A percentile compares a stretch with the other conserved stretches of the same genome.
phyloP scores from a whole-genome alignment of 73 alveolate genomes.

The Tetrahymena elliotti region DNA sequence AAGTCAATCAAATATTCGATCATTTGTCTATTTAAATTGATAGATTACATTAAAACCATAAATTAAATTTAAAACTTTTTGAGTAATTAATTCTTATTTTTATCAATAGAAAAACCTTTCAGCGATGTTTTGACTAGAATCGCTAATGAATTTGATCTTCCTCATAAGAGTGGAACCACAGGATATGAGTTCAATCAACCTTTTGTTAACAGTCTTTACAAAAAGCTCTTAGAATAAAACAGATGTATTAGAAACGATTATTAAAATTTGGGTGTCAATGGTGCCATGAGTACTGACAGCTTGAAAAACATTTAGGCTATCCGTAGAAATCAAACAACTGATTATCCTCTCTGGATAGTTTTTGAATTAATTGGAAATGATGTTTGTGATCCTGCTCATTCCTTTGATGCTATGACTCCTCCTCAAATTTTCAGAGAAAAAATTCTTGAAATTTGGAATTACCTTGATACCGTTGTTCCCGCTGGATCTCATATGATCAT shows the following conservation, averaged over 20 bases:
- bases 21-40: background rate
- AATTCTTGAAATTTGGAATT: background rate
- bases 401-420: conserved; percentile 10
- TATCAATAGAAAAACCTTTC: background rate
- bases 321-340: background rate
- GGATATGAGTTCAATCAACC: background rate
- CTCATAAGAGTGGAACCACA: conserved; percentile 1
- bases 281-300: background rate
- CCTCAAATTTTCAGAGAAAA: background rate
- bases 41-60: too few species aligned
- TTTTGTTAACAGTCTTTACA: background rate
- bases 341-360: background rate
- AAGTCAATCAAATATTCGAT: too few species aligned
- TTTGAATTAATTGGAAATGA: conserved; percentile 3
- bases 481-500: conserved; percentile 6
- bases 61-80: too few species aligned
- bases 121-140: background rate
- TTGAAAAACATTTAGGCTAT: background rate
- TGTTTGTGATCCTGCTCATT: background rate
- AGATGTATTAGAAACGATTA: conserved; percentile 3
- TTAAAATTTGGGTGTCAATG: background rate
- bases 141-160: background rate
- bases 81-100: background rate
- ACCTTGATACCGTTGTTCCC: conserved; percentile 10
- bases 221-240: background rate